Evolutionary conservation across 2,329 filamentous ascomycete genomes (phyloP), one percentile per base, ranked within the genome.

Genomic region (Cadophora sp.): DNA sequence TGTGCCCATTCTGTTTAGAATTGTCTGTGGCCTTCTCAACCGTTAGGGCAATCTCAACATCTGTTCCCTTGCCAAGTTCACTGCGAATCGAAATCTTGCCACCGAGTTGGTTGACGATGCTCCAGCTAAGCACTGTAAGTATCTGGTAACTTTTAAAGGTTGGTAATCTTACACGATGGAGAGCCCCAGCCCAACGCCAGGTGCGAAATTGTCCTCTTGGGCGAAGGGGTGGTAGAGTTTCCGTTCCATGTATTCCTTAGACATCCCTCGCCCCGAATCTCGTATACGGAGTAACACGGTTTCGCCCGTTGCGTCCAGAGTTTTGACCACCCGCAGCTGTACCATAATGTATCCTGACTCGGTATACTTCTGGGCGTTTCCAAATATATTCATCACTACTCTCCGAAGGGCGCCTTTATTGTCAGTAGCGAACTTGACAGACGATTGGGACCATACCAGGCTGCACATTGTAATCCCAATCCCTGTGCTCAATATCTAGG

Each of bases 231-330:
- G 84, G 70, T 87, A 91, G 0, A 90, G 77, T 16, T 84, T 82
- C 4, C 83, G 83, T 24, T 84, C 81, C 63, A 89, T 79, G 68
- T 87, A 91, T 18, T 89, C 84, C 24, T 84, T 81, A 0, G 84
- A 86, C 71, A 91, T 90, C 14, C 88, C 89, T 22, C 64, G 83
- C 1, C 89, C 89, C 1, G 87, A 88, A 72, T 91, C 89, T 0
- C 81, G 80, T 16, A 91, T 83, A 0, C 80, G 83, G 20, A 86
- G 33, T 16, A 61, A 66, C 13, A 74, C 48, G 13, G 33, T 56
- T n/a, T 56, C 53, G 18, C 18, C 16, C 8, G 33, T 22, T 22
- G 33, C 39, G 9, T 45, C 59, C 47, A 27, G 55, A 33, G 6
- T 27, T 56, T 62, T 47, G 20, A 66, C 30, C 18, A 72, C 62